Conservation (phyloP, 139 green algal species). For the Eudorina sp. region DNA sequence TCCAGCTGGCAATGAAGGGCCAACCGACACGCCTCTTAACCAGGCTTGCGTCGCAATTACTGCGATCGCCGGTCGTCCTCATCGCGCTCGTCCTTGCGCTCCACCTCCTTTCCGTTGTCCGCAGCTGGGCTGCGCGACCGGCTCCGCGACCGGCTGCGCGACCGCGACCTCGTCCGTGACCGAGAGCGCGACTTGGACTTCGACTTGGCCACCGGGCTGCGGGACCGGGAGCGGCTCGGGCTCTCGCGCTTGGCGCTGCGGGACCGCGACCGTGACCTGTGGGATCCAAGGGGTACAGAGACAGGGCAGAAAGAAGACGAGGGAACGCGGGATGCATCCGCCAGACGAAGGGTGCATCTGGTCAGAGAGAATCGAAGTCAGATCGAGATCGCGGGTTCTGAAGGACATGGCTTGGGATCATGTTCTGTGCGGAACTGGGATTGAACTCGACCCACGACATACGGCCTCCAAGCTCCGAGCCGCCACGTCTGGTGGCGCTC, state of each 20-base stretch:
- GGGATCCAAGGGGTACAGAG: background rate
- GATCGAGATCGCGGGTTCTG: too few relatives aligned
- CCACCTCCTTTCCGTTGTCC: conserved; percentile 25
- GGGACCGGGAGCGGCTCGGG: conserved; percentile 23
- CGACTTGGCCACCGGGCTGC: conserved; percentile 31
- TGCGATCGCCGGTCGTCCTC: conserved; percentile 15
- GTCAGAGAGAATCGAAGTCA: background rate
- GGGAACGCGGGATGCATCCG: background rate
- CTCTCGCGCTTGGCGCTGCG: conserved; percentile 32
- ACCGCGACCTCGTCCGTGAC: background rate
- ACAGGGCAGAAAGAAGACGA: background rate
- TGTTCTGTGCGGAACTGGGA: background rate
- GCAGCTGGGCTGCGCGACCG: conserved; percentile 22
- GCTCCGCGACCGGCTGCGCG: background rate
- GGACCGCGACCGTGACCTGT: conserved; percentile 4
- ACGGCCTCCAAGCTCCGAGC: background rate
- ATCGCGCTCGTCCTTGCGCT: conserved; percentile 12
- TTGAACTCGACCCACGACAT: background rate
- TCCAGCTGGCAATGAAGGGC: too few relatives aligned
- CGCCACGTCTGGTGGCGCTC: background rate
- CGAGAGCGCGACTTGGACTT: conserved; percentile 12
- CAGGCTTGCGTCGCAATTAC: too few relatives aligned
- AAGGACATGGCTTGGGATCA: background rate
- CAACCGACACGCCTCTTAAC: too few relatives aligned
- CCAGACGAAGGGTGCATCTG: background rate